These are phyloP conservation scores for Cercophora sp. DNA, from an alignment of 495 filamentous ascomycete species.

Conservation along the genomic window DNA sequence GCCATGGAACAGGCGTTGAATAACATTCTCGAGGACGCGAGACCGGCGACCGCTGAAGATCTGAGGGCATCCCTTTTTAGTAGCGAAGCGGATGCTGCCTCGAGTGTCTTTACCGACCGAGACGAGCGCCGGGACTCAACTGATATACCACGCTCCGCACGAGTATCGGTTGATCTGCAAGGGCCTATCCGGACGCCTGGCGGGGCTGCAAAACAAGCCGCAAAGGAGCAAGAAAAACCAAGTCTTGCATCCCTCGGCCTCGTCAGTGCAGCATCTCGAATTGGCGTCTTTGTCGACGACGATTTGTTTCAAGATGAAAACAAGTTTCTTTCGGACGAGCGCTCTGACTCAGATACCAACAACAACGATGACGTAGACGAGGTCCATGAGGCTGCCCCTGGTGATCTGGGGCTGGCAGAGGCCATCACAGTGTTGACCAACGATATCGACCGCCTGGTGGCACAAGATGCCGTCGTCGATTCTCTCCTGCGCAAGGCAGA, in stretches of 20 bases:
- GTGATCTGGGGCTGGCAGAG: slow-evolving; percentile 89
- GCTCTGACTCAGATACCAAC: slow-evolving; percentile 65
- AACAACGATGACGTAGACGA: slow-evolving; percentile 67
- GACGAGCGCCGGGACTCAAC: slow-evolving; percentile 32
- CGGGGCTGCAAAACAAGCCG: slow-evolving; percentile 42
- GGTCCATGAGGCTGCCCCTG: slow-evolving; percentile 91
- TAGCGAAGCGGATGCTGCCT: slow-evolving; percentile 43
- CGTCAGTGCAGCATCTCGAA: slow-evolving; percentile 71
- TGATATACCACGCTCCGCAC: slow-evolving; percentile 16
- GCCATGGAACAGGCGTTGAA: slow-evolving; percentile 94
- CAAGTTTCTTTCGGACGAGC: slow-evolving; percentile 80
- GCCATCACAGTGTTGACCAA: slow-evolving; percentile 78
- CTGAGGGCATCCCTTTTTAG: slow-evolving; percentile 54
- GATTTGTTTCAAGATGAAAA: slow-evolving; percentile 92
- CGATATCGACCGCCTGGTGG: slow-evolving; percentile 83
- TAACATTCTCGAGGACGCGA: slow-evolving; percentile 78
- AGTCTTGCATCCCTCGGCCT: slow-evolving; percentile 89
- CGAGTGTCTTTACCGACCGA: slow-evolving; percentile 44
- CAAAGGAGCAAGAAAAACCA: slow-evolving; percentile 62
- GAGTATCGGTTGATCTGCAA: slow-evolving; percentile 54
- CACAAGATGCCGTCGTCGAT: slow-evolving; percentile 88
- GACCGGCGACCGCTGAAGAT: slow-evolving; percentile 59
- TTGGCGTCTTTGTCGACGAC: slow-evolving; percentile 86
- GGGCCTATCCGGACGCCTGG: slow-evolving; percentile 49
- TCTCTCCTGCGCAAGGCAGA: slow-evolving; percentile 92